phyloP scores from a whole-genome alignment of 768 basidiomycete genomes.

The Mycena rosella region DNA sequence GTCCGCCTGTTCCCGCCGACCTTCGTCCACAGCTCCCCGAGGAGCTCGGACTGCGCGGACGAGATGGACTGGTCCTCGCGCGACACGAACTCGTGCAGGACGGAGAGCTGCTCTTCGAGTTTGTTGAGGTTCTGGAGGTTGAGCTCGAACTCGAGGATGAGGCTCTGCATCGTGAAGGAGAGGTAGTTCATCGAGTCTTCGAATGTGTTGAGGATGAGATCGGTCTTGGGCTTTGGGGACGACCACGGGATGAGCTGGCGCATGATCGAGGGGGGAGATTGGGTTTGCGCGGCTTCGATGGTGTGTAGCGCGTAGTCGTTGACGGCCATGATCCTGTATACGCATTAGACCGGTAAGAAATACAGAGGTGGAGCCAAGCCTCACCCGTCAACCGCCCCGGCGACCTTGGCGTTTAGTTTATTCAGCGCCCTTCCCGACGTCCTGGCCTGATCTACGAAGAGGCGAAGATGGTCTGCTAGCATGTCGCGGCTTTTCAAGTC shows the following conservation, averaged over 20 bases:
- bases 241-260: conserved; percentile 57
- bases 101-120: conserved; percentile 70
- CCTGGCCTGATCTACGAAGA: conserved; percentile 74
- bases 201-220: conserved; percentile 57
- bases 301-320: conserved; percentile 77
- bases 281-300: conserved; percentile 61
- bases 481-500: conserved; percentile 70
- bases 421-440: conserved; percentile 70
- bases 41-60: conserved; percentile 63
- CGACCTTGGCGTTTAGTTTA: conserved; percentile 74
- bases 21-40: conserved; percentile 76
- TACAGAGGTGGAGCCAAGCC: conserved; percentile 37
- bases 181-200: conserved; percentile 63
- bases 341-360: background rate
- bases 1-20: conserved; percentile 71
- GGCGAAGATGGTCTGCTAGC: conserved; percentile 63
- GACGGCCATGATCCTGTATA: conserved; percentile 74
- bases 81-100: conserved; percentile 68
- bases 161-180: conserved; percentile 65
- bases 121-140: conserved; percentile 67
- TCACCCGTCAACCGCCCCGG: conserved; percentile 81
- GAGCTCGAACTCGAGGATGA: conserved; percentile 76
- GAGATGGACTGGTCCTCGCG: conserved; percentile 67
- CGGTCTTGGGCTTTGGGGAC: conserved; percentile 46
- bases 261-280: conserved; percentile 48